A percentile compares a stretch with the other conserved stretches of the same genome.
Conservation (phyloP, 169 alveolate genomes). For the Plasmodium relictum region DNA sequence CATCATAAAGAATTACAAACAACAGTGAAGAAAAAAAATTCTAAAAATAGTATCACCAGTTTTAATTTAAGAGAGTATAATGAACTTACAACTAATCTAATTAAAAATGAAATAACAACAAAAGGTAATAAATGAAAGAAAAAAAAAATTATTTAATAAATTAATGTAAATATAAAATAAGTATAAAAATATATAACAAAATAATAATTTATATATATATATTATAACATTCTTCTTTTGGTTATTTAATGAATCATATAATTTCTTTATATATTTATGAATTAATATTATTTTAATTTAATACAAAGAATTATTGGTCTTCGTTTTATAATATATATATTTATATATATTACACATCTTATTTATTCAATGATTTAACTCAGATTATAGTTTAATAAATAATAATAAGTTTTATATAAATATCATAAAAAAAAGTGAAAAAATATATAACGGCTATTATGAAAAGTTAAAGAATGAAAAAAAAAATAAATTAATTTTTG, state of each 20-base stretch:
- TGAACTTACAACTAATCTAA: conserved; percentile 19
- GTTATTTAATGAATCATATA: no score
- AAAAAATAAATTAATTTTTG: conserved; percentile 25
- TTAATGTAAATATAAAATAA: not conserved
- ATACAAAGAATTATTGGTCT: no score
- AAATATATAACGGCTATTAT: conserved; percentile 27
- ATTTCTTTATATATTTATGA: no score
- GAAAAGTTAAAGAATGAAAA: conserved; percentile 40
- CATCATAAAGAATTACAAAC: not conserved
- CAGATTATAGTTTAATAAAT: conserved; percentile 64
- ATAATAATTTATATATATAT: not conserved
- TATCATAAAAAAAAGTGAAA: conserved; percentile 70
- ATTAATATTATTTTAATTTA: no score
- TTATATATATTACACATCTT: not conserved
- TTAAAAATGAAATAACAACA: conserved; percentile 52
- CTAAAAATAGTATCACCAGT: not conserved
- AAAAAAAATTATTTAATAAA: not conserved
- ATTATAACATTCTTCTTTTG: no score
- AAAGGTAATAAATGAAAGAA: conserved; percentile 27
- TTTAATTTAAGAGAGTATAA: not conserved
- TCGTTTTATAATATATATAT: no score
- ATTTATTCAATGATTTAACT: not conserved
- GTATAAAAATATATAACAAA: not conserved
- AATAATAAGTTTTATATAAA: conserved; percentile 56
- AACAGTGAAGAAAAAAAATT: conserved; percentile 2